Base-by-base conservation (phyloP, 129 eudicot species). In the Centaurea solstitialis region DNA sequence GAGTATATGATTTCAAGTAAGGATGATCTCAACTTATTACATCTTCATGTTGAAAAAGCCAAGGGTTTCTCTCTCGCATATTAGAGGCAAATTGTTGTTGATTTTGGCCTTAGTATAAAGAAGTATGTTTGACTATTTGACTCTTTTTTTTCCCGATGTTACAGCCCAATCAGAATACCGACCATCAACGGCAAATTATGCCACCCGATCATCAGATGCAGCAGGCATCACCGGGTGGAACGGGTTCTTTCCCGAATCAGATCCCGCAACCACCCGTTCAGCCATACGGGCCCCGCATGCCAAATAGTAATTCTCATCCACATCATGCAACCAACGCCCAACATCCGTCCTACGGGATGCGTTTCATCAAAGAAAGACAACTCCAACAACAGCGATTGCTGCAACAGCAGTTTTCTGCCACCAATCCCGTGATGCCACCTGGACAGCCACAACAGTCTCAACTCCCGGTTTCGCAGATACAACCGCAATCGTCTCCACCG, bases 281-380 rank as follows among this genome's bases (percentile, higher is more conserved):
- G 12, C 66, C 94, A 53, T 88, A 81, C 84, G 86, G 94, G 17
- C 86, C 89, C 9, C 98, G 84, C 74, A 73, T 83, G 79, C 87
- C 78, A 66, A 79, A 66, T 73, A 81, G 53, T 73, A 86, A 73
- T 73, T 80, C 90, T 68, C 97, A 80, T 79, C 89, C 89, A n/a
- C 98, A 89, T 37, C 94, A 82, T 79, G 71, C 87, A 41, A 22
- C 38, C 37, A 89, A 38, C 47, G 30, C 87, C 6, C 90, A 85
- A 87, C 88, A 89, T 37, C 96, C 89, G 81, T 90, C 98, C 61
- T 89, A 84, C 68, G 93, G 92, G 67, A 74, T 89, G 30, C 94
- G 88, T 81, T 23, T 92, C 59, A 87, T 91, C 12, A 95, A 88
- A 84, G 97, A 92, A 78, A 88, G 90, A 78, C 97, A 90, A 15